Evolutionary conservation across 352 stramenopile species (phyloP).

Genomic region (Phytophthora tentaculata): DNA sequence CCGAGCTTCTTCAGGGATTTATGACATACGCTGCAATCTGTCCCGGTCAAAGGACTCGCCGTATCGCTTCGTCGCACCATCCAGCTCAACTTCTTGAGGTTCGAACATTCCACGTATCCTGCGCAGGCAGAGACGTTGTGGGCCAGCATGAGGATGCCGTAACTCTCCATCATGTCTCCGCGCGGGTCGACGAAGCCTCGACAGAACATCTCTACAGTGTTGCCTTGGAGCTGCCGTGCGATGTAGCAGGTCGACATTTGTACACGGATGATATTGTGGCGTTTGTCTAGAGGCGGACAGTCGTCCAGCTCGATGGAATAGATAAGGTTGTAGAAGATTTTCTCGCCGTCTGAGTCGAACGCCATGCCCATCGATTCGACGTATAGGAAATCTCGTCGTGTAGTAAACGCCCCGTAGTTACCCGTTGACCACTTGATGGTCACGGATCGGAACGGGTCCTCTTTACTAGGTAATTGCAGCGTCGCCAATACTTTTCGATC

Average conservation of each 20-base stretch:
- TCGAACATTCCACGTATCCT: slow-evolving; percentile 46
- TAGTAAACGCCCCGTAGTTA: slow-evolving; percentile 36
- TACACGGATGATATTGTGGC: slow-evolving; percentile 44
- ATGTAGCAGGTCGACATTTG: slow-evolving; percentile 58
- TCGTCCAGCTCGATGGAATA: slow-evolving; percentile 45
- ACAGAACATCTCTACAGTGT: slow-evolving; percentile 53
- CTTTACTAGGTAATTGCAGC: slow-evolving; percentile 35
- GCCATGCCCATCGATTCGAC: slow-evolving; percentile 49
- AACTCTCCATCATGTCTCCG: slow-evolving; percentile 46
- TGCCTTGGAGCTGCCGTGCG: slow-evolving; percentile 32
- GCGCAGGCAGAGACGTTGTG: slow-evolving; percentile 34
- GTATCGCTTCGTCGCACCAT: slow-evolving; percentile 43
- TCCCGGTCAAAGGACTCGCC: slow-evolving; percentile 3
- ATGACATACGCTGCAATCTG: slow-evolving; percentile 36
- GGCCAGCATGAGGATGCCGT: slow-evolving; percentile 42
- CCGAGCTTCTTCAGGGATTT: slow-evolving; percentile 38
- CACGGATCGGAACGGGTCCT: slow-evolving; percentile 52
- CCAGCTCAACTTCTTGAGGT: slow-evolving; percentile 70
- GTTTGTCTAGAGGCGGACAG: slow-evolving; percentile 16
- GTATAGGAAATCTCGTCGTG: slow-evolving; percentile 43
- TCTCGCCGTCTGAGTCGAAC: slow-evolving; percentile 40
- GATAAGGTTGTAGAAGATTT: slow-evolving; percentile 49
- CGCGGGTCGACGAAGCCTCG: slow-evolving; percentile 51
- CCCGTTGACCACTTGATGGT: slow-evolving; percentile 46
- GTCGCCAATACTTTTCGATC: slow-evolving; percentile 44